Evolutionary conservation across 2,329 filamentous ascomycete species (phyloP), one percentile per base, ranked within the genome.

Genomic region (Nannizziopsis arthrosporioides): DNA sequence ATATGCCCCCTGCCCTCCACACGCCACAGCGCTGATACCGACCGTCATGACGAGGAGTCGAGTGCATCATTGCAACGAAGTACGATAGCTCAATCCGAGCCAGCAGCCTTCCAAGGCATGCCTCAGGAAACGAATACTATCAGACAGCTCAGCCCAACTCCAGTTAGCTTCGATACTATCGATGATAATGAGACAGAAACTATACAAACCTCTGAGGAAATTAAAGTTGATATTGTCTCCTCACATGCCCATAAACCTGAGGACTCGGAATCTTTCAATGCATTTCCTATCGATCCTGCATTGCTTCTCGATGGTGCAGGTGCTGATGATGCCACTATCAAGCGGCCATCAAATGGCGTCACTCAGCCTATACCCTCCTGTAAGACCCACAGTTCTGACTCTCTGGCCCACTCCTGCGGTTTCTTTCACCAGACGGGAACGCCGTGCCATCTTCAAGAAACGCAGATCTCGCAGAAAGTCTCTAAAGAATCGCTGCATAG

Each of bases 381-480:
- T 18, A 42, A 49, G 31, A 48, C 47, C 9, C 50, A 52, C 10
- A 39, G 31, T 22, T 41, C 50, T 17, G 19, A 14, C 30, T 35
- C 35, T 27, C 40, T 38, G 18, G 18, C 30, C 41, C 32, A 18
- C 9, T 27, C 22, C 41, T 7, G 27, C 47, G 17, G n/a, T 2
- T 9, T 27, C 10, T 3, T 18, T 15, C 41, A 44, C 2, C 6
- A 9, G 15, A 17, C 47, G 32, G 47, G 43, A 9, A 47, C 50
- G 12, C 50, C 47, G 8, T 19, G 47, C 44, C 14, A 27, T 18
- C 44, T 47, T 8, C 50, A 49, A 27, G 11, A 49, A 34, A 11
- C 14, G 12, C 41, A 22, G 12, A 22, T 42, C 10, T 41, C n/a
- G n/a, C 31, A 27, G 38, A 27, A 27, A 15, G 5, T 38, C 37